phyloP scores from a whole-genome alignment of 2,329 filamentous ascomycete species.

The Juglanconis oblonga region DNA sequence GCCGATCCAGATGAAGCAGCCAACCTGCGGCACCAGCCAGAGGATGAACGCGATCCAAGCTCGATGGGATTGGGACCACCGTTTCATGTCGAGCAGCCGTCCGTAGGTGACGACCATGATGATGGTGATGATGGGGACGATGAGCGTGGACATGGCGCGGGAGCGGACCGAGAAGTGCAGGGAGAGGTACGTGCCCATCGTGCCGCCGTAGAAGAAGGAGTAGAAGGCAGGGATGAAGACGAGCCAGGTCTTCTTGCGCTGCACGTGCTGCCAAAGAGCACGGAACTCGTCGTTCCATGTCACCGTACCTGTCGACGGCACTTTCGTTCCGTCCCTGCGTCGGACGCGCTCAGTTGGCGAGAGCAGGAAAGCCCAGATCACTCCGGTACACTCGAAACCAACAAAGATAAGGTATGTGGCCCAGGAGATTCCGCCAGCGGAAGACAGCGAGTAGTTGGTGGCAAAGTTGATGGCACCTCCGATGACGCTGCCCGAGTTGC shows the following conservation, averaged over 20 bases:
- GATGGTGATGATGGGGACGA: conserved; percentile 27
- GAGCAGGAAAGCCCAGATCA: conserved; percentile 29
- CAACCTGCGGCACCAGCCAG: conserved; percentile 28
- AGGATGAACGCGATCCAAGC: conserved; percentile 27
- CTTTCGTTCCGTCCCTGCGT: conserved; percentile 23
- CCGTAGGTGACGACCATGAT: conserved; percentile 23
- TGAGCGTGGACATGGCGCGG: conserved; percentile 28
- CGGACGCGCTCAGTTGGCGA: conserved; percentile 25
- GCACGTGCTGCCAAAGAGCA: conserved; percentile 22
- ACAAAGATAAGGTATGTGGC: conserved; percentile 30
- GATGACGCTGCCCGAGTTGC: conserved; percentile 31
- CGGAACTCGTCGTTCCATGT: conserved; percentile 23
- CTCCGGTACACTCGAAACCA: conserved; percentile 26
- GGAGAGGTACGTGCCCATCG: conserved; percentile 33
- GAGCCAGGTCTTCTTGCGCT: conserved; percentile 29
- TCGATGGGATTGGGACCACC: conserved; percentile 26
- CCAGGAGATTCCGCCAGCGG: conserved; percentile 27
- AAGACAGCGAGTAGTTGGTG: conserved; percentile 22
- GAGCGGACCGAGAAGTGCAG: conserved; percentile 31
- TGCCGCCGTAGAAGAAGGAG: conserved; percentile 37
- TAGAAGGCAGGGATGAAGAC: conserved; percentile 33
- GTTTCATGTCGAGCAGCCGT: conserved; percentile 17
- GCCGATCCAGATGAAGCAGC: conserved; percentile 31
- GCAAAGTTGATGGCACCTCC: conserved; percentile 33
- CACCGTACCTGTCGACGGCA: conserved; percentile 20